These are phyloP conservation scores for Penicillium sp. DNA, from an alignment of 2,329 filamentous ascomycete species.

Conservation along the genomic window DNA sequence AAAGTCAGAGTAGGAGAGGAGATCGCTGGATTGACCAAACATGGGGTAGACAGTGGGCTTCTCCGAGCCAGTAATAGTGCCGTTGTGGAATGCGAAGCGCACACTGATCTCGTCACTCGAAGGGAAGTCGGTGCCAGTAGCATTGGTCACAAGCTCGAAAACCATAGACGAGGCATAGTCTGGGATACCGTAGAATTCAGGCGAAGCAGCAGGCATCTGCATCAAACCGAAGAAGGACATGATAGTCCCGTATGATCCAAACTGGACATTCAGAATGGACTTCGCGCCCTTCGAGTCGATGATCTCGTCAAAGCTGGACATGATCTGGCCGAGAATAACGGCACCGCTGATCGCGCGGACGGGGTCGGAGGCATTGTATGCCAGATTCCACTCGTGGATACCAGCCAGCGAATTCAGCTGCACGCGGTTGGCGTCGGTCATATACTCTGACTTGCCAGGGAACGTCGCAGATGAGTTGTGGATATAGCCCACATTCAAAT, in stretches of 20 bases:
- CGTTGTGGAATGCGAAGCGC: constrained; percentile 65
- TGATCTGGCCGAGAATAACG: constrained; percentile 65
- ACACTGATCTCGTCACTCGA: constrained; percentile 54
- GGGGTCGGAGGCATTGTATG: constrained; percentile 66
- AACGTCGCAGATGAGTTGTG: constrained; percentile 50
- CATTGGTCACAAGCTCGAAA: constrained; percentile 70
- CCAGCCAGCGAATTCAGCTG: constrained; percentile 75
- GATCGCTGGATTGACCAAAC: constrained; percentile 57
- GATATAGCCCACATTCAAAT: constrained; percentile 63
- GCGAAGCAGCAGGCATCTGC: constrained; percentile 50
- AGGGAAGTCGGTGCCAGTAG: constrained; percentile 43
- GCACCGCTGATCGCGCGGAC: constrained; percentile 57
- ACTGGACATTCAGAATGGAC: constrained; percentile 54
- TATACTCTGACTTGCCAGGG: constrained; percentile 50
- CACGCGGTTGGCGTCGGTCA: constrained; percentile 60
- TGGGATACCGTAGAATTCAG: constrained; percentile 73
- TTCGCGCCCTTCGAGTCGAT: constrained; percentile 36
- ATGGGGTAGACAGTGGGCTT: constrained; percentile 59
- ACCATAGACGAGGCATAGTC: constrained; percentile 81
- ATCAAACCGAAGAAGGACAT: constrained; percentile 63
- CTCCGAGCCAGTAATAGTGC: constrained; percentile 50
- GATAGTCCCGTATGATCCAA: constrained; percentile 64
- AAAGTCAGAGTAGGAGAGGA: constrained; percentile 71
- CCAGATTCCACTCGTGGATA: constrained; percentile 77
- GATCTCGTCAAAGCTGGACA: constrained; percentile 47